Evolutionary conservation across 2,329 filamentous ascomycete species (phyloP).

Genomic region (Fusarium sp.): DNA sequence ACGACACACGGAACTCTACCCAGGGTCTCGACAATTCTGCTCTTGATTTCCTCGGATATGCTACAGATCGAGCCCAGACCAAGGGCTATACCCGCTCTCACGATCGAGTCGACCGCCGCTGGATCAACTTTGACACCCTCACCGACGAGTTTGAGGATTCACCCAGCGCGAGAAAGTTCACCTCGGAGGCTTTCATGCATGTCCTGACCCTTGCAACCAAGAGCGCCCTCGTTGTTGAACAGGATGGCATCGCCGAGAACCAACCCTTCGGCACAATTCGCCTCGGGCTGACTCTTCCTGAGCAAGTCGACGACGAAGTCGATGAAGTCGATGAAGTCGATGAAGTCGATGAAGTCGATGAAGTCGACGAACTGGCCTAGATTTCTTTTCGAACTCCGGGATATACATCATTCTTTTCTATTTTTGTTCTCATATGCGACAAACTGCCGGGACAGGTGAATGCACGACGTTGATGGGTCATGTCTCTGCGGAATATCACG

Average conservation of each 20-base stretch:
- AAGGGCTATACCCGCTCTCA: conserved; percentile 49
- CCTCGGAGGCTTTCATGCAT: conserved; percentile 82
- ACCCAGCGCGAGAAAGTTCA: conserved; percentile 67
- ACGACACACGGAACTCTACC: conserved; percentile 49
- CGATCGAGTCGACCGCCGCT: conserved; percentile 53
- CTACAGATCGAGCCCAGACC: conserved; percentile 52
- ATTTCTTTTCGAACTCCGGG: not conserved
- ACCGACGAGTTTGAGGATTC: conserved; percentile 77
- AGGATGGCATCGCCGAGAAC: conserved; percentile 58
- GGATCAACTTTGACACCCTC: conserved; percentile 76
- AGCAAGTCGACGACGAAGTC: conserved; percentile 17
- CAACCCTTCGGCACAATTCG: conserved; percentile 61
- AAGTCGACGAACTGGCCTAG: conserved; percentile 35
- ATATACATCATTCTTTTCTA: conserved; percentile 4
- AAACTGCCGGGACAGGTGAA: not conserved
- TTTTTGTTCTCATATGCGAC: conserved; percentile 9
- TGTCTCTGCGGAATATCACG: conserved; percentile 1
- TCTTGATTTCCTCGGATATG: conserved; percentile 60
- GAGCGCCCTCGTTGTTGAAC: conserved; percentile 70
- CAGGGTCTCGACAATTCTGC: conserved; percentile 59
- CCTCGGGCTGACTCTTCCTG: conserved; percentile 53
- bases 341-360: no score
- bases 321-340: no score
- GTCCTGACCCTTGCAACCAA: conserved; percentile 78
- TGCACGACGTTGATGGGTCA: conserved; percentile 8